Evolutionary conservation across 202 grass and related monocot species (phyloP), one percentile per base, ranked within the genome.

Genomic region (Zizania palustris): DNA sequence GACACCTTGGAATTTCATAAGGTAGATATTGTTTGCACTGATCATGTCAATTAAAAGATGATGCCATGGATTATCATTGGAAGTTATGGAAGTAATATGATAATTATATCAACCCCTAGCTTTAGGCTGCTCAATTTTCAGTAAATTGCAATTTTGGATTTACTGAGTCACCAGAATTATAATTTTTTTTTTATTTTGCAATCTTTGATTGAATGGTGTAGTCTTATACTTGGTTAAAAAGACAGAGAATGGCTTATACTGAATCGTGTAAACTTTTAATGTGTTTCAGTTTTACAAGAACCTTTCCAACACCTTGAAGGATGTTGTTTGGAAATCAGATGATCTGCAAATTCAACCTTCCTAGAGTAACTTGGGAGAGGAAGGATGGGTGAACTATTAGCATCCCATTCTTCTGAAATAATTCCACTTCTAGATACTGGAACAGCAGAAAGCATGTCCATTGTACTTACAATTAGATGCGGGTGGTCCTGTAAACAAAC

Each of bases 1-100:
- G 91, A 90, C 64, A 93, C 91, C 19, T 67, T 93, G 53, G 91
- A 93, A 70, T 93, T 93, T 69, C 91, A 93, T 14, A 93, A 93
- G 88, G 91, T 93, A 90, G 84, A 13, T 57, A n/a, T 21, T 42
- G 43, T 60, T 12, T 11, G 11, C 38, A 41, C 42, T 34, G 8
- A 57, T 45, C 20, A 33, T 13, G 21, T 43, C 16, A 18, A 15
- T 67, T 20, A 51, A 61, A 73, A 48, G 3, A 16, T 64, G 14
- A 74, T 62, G 11, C 28, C 19, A 43, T 75, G 45, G 9, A 51
- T 28, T 78, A 73, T 46, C 6, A 43, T 44, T 74, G 11, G n/a
- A 8, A 56, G 16, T 67, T 58, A n/a, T 6, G 13, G 11, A 1
- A 21, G 8, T 72, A 1, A 13, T 45, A 39, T 15, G 19, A 65